Conservation (phyloP, 345 rosid genomes). For the Eucalyptus erythrocorys region DNA sequence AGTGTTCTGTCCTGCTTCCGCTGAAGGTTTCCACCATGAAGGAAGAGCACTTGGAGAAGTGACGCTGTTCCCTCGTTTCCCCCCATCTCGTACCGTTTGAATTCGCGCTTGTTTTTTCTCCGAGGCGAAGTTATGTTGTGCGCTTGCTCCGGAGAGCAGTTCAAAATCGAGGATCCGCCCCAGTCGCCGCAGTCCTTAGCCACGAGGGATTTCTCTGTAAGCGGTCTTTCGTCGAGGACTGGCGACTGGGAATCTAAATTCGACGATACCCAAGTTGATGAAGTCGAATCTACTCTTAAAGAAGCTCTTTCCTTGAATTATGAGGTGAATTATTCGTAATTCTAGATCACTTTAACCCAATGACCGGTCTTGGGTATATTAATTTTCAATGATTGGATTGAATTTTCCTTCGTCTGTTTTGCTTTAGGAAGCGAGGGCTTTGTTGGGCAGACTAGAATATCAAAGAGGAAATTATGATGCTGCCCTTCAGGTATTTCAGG, state of each 20-base stretch:
- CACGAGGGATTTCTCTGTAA: constrained; percentile 86
- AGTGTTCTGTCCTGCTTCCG: not conserved
- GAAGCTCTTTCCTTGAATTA: constrained; percentile 97
- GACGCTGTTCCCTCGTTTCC: not conserved
- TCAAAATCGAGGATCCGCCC: constrained; percentile 79
- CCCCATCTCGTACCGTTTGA: not conserved
- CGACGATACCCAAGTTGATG: constrained; percentile 78
- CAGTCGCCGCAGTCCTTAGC: constrained; percentile 91
- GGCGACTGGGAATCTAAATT: constrained; percentile 79
- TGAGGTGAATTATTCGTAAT: constrained; percentile 37
- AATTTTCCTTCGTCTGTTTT: not conserved
- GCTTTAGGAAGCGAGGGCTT: constrained; percentile 89
- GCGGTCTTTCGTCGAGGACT: constrained; percentile 70
- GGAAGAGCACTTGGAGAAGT: not conserved
- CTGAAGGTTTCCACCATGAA: not conserved
- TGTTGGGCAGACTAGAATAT: constrained; percentile 87
- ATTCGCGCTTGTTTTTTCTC: not conserved
- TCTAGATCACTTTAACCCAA: not conserved
- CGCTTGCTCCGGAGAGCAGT: constrained; percentile 95
- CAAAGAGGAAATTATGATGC: constrained; percentile 92
- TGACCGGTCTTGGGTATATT: not conserved
- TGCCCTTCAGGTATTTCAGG: constrained; percentile 91
- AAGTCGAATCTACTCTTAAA: constrained; percentile 89
- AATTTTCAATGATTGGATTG: not conserved
- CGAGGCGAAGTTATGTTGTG: constrained; percentile 59